A percentile compares a stretch with the other conserved stretches of the same genome.
Conservation (phyloP, 306 rosid genomes). For the Senna tora region DNA sequence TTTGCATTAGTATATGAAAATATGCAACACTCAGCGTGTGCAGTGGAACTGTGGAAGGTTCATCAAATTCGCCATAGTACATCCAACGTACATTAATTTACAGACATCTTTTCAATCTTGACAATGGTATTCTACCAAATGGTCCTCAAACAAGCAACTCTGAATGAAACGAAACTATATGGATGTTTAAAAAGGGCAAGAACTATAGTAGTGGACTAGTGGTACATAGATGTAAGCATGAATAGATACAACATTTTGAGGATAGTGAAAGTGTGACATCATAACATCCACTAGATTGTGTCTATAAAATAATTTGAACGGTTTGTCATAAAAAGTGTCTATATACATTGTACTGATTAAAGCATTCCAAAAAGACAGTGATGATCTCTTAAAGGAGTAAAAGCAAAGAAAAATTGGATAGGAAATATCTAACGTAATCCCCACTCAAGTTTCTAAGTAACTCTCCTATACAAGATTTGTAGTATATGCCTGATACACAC, state of each 20-base stretch:
- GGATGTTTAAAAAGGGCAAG: constrained; percentile 35
- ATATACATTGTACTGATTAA: constrained; percentile 45
- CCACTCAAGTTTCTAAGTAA: not conserved
- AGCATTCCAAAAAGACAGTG: constrained; percentile 26
- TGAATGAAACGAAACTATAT: not conserved
- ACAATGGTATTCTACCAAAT: not conserved
- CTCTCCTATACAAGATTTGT: not conserved
- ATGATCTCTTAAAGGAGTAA: constrained; percentile 15
- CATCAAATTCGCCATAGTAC: not conserved
- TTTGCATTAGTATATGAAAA: not conserved
- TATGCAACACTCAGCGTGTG: not conserved
- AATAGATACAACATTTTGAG: constrained; percentile 23
- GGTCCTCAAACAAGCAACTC: not conserved
- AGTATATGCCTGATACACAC: not conserved
- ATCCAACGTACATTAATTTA: not conserved
- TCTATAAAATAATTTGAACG: constrained; percentile 28
- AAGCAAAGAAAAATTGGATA: not conserved
- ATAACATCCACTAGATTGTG: constrained; percentile 36
- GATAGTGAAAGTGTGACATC: constrained; percentile 43
- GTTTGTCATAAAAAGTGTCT: constrained; percentile 30
- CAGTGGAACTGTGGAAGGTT: not conserved
- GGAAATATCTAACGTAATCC: not conserved
- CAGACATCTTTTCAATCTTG: constrained; percentile 2
- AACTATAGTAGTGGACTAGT: constrained; percentile 16
- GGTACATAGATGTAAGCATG: constrained; percentile 29